Percentiles rank a stretch among this genome's conserved stretches.
Conservation (phyloP, 148 eudicot genomes). For the Arbutus unedo region DNA sequence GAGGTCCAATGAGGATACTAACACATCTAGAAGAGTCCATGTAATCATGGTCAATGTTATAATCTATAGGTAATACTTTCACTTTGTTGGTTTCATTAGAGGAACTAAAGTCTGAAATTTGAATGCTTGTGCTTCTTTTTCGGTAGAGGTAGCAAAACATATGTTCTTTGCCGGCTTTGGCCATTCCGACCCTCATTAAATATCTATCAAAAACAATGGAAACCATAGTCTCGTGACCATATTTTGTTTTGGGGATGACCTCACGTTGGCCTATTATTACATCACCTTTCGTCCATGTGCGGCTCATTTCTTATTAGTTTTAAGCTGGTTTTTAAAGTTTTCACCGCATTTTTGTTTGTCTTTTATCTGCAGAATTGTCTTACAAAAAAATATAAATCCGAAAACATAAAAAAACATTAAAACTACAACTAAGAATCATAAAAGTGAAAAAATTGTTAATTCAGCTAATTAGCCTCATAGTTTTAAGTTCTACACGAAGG, state of each 20-base stretch:
- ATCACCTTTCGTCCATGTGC: neutral
- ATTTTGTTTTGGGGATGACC: too few species aligned
- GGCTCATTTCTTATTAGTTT: neutral
- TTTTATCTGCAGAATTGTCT: neutral
- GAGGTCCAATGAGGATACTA: neutral
- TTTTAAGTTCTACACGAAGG: neutral
- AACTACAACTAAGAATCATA: neutral
- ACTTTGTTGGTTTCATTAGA: neutral
- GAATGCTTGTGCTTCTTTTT: too few species aligned
- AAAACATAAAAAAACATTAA: neutral
- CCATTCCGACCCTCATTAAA: neutral
- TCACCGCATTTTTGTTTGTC: neutral
- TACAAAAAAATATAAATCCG: neutral
- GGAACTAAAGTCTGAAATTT: too few species aligned
- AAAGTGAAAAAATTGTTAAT: neutral
- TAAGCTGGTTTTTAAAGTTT: neutral
- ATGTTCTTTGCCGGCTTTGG: neutral
- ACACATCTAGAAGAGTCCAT: neutral
- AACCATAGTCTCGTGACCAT: neutral
- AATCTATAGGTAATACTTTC: too few species aligned
- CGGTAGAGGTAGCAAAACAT: too few species aligned
- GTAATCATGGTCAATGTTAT: neutral
- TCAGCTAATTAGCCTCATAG: too few species aligned
- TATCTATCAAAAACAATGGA: neutral
- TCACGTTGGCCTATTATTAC: too few species aligned